Percentiles rank a stretch among this genome's conserved stretches.
Evolutionary conservation across 2,329 filamentous ascomycete species (phyloP).

Genomic region (Hawksworthiomyces lignivorus): DNA sequence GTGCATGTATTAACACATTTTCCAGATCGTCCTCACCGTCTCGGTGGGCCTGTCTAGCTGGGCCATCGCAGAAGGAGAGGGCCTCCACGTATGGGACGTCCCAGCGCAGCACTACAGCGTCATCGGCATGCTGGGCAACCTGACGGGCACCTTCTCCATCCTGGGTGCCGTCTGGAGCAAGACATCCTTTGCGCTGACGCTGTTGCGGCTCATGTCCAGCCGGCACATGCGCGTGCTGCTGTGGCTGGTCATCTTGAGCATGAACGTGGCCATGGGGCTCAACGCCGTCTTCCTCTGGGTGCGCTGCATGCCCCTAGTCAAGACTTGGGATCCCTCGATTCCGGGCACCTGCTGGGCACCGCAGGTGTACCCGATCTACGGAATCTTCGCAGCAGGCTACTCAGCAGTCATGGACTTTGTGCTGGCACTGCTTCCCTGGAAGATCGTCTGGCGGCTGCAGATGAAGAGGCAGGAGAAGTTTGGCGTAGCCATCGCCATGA

Average conservation of each 20-base stretch:
- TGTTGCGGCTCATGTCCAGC: conserved; percentile 24
- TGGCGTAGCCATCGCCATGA: conserved; percentile 24
- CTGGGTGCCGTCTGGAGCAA: conserved; percentile 19
- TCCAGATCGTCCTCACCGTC: background rate
- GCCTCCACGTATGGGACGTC: conserved; percentile 10
- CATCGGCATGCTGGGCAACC: conserved; percentile 9
- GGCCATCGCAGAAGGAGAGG: conserved; percentile 4
- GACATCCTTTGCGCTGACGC: conserved; percentile 28
- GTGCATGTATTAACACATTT: background rate
- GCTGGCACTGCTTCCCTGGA: conserved; percentile 22
- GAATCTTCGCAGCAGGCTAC: conserved; percentile 17
- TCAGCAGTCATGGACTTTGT: conserved; percentile 6
- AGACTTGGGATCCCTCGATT: conserved; percentile 7
- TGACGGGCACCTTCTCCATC: conserved; percentile 12
- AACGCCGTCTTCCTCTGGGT: conserved; percentile 12
- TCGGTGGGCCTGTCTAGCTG: conserved; percentile 3
- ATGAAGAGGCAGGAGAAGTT: conserved; percentile 23
- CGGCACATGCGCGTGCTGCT: conserved; percentile 11
- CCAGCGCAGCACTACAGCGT: conserved; percentile 1
- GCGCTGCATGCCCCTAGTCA: conserved; percentile 10
- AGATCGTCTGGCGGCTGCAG: conserved; percentile 21
- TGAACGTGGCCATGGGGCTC: conserved; percentile 23
- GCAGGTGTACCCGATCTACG: conserved; percentile 16
- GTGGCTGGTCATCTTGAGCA: conserved; percentile 25
- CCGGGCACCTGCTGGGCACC: conserved; percentile 16